phyloP scores from a whole-genome alignment of 2,329 filamentous ascomycete genomes.

The Penicillium sp. region DNA sequence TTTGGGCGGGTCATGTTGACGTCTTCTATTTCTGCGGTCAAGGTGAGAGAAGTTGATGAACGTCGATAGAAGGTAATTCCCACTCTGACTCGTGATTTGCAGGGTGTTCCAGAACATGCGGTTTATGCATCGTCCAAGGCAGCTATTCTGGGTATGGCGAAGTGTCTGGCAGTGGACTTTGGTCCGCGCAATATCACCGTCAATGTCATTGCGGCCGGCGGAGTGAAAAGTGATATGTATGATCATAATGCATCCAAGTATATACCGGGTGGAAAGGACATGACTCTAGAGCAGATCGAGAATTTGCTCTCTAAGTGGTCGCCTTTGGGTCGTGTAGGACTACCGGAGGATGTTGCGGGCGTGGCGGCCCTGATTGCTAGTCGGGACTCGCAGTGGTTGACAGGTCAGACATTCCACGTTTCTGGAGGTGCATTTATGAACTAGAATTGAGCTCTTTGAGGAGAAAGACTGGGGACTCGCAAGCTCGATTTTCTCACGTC shows the following conservation, averaged over 20 bases:
- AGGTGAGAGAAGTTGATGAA: constrained; percentile 14
- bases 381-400: constrained; percentile 30
- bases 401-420: constrained; percentile 31
- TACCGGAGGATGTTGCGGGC: constrained; percentile 26
- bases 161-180: constrained; percentile 30
- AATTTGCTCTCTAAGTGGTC: constrained; percentile 28
- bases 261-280: constrained; percentile 25
- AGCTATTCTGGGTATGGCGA: constrained; percentile 30
- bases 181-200: constrained; percentile 29
- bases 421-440: constrained; percentile 29
- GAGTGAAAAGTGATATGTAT: constrained; percentile 32
- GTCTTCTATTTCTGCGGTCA: constrained; percentile 29
- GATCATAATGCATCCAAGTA: constrained; percentile 26
- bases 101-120: constrained; percentile 28
- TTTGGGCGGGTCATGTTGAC: constrained; percentile 28
- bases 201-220: constrained; percentile 30
- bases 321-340: constrained; percentile 24
- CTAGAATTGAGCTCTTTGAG: background rate
- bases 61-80: too few species aligned
- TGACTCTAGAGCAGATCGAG: constrained; percentile 26
- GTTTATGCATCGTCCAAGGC: constrained; percentile 30
- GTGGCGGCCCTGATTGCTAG: constrained; percentile 30
- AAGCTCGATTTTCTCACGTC: too few species aligned
- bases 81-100: background rate
- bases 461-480: too few species aligned